phyloP scores from a whole-genome alignment of 1,284 basidiomycete species.

The Rhodotorula sp. region DNA sequence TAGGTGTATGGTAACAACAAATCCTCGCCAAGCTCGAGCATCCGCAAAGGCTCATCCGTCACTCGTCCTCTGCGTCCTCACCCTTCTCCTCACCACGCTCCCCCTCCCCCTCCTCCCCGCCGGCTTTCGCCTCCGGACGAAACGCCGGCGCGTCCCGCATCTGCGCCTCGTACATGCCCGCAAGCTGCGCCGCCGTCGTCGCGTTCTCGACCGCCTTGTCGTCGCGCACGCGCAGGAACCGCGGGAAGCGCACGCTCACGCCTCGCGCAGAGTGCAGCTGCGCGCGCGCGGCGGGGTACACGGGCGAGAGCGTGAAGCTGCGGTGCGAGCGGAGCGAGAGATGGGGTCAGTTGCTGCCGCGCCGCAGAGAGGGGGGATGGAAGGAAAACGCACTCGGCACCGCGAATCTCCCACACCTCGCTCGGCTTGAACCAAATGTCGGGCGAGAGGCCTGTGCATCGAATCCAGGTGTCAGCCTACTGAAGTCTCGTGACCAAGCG shows the following conservation, averaged over 20 bases:
- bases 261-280: conserved; percentile 69
- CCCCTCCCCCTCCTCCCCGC: background rate
- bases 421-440: conserved; percentile 80
- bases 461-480: conserved; percentile 25
- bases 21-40: no score
- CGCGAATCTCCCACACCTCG: conserved; percentile 83
- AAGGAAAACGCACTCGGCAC: conserved; percentile 67
- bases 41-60: background rate
- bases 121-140: no score
- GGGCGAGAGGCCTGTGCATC: conserved; percentile 64
- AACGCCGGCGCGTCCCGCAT: background rate
- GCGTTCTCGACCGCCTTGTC: conserved; percentile 46
- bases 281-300: conserved; percentile 77
- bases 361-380: background rate
- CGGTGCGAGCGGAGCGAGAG: background rate
- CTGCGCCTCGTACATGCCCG: conserved; percentile 36
- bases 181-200: conserved; percentile 38
- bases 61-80: background rate
- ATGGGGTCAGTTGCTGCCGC: background rate
- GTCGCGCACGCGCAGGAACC: conserved; percentile 49
- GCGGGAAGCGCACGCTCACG: conserved; percentile 51
- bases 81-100: background rate
- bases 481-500: no score
- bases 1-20: no score
- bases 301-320: conserved; percentile 83